Conservation (phyloP, 176 grass and related monocot species). For the Dactylis glomerata region DNA sequence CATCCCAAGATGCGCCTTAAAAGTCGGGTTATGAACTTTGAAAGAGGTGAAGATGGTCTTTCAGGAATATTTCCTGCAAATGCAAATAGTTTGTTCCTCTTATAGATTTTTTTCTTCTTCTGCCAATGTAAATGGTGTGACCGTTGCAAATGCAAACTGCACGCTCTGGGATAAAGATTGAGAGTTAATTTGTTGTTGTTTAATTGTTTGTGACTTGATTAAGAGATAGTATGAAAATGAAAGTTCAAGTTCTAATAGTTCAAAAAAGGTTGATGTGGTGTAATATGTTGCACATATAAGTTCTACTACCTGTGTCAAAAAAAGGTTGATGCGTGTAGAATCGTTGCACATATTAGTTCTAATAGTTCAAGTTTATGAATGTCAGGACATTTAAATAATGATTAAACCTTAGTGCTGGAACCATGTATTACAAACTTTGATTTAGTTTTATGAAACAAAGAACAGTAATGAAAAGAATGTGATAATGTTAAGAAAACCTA, state of each 20-base stretch:
- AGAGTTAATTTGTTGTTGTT: too few relatives aligned
- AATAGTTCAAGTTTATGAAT: not conserved
- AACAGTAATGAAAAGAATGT: not conserved
- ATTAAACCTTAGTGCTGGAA: not conserved
- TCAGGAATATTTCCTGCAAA: not conserved
- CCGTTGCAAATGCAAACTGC: not conserved
- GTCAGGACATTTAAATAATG: not conserved
- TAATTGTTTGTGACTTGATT: too few relatives aligned
- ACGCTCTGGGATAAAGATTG: not conserved
- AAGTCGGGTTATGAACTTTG: not conserved
- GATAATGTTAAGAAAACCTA: not conserved
- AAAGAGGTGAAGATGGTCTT: not conserved
- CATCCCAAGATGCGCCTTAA: not conserved
- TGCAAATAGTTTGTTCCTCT: not conserved
- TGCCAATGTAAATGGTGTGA: not conserved
- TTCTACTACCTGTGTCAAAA: too few relatives aligned
- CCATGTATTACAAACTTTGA: not conserved
- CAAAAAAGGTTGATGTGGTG: too few relatives aligned
- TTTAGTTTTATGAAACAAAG: not conserved
- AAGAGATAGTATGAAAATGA: too few relatives aligned
- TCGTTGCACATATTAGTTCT: not conserved
- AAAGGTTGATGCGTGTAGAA: not conserved
- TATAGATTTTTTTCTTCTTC: not conserved
- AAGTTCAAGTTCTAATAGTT: too few relatives aligned
- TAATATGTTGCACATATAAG: too few relatives aligned